Conservation (phyloP, 2,329 filamentous ascomycete species). For the Aspergillaceae sp. region DNA sequence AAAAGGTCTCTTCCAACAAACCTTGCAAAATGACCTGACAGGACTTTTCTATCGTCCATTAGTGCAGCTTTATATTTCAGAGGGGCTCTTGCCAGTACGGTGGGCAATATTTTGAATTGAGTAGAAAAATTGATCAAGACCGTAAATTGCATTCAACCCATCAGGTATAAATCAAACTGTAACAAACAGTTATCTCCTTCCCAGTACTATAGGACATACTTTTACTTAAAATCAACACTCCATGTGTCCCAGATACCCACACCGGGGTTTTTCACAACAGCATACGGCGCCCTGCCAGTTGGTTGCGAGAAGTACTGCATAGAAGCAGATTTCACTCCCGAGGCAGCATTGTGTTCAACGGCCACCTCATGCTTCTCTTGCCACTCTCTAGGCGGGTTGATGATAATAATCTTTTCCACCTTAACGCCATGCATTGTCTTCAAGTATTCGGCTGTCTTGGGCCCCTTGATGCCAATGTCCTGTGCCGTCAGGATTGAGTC, state of each 20-base stretch:
- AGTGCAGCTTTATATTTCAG: too few relatives aligned
- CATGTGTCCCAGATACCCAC: constrained; percentile 56
- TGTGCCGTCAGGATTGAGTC: constrained; percentile 56
- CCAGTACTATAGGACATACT: not conserved
- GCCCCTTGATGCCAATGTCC: constrained; percentile 54
- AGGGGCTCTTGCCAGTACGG: too few relatives aligned
- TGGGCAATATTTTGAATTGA: too few relatives aligned
- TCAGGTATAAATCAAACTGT: too few relatives aligned
- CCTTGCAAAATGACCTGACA: not conserved
- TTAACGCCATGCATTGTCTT: constrained; percentile 69
- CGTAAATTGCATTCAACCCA: too few relatives aligned
- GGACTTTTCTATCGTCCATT: not conserved
- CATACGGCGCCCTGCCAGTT: constrained; percentile 52
- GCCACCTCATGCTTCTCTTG: constrained; percentile 51
- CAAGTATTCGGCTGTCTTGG: constrained; percentile 64
- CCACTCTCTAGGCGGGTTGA: constrained; percentile 71
- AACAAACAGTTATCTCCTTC: too few relatives aligned
- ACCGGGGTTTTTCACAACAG: constrained; percentile 54
- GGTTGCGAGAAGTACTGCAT: constrained; percentile 48
- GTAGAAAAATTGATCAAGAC: too few relatives aligned
- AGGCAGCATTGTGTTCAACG: constrained; percentile 40
- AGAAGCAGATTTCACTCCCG: constrained; percentile 41
- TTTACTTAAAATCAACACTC: constrained; percentile 47
- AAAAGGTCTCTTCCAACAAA: not conserved
- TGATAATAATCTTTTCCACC: constrained; percentile 75